Evolutionary conservation across 257 asterid species (phyloP).

Genomic region (Solanum pennellii): DNA sequence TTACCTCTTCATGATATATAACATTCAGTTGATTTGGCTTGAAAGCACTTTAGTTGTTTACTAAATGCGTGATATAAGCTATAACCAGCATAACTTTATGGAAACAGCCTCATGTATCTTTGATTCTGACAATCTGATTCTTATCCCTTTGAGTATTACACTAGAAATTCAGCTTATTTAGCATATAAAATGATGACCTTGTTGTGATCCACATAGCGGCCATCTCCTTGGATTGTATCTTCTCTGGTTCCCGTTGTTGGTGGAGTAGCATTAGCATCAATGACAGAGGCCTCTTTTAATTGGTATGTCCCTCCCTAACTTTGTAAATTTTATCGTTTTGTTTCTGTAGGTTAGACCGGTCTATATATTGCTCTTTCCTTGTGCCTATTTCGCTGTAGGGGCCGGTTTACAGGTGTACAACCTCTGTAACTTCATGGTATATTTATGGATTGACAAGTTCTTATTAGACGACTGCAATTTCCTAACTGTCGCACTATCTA

Average conservation of each 20-base stretch:
- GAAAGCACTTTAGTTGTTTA: background rate
- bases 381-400: background rate
- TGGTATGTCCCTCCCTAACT: constrained; percentile 31
- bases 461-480: background rate
- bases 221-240: constrained; percentile 58
- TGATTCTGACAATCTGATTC: background rate
- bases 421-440: background rate
- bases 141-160: background rate
- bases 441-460: background rate
- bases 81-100: background rate
- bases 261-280: constrained; percentile 87
- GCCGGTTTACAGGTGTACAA: background rate
- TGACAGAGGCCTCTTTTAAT: constrained; percentile 80
- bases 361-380: background rate
- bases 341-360: background rate
- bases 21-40: background rate
- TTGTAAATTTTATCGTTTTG: background rate
- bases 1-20: background rate
- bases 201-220: constrained; percentile 38
- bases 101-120: background rate
- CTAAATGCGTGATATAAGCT: background rate
- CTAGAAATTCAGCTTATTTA: background rate
- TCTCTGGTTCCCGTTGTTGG: constrained; percentile 81
- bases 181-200: background rate
- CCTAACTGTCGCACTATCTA: background rate